Conservation (phyloP, 768 basidiomycete genomes). For the Termitomyces sp. region DNA sequence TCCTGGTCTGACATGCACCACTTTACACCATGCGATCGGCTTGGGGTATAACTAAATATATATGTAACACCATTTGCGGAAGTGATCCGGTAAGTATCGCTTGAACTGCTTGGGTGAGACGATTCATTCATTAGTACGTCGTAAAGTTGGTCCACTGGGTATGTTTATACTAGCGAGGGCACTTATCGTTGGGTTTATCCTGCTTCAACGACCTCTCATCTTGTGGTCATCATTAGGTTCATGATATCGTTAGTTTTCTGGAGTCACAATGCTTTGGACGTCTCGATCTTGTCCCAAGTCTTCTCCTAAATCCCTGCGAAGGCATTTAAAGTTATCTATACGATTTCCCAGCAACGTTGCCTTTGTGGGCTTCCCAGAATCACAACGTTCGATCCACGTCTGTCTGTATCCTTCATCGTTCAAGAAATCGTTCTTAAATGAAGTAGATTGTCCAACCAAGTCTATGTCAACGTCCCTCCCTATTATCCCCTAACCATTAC, state of each 20-base stretch:
- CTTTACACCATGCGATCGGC: background rate
- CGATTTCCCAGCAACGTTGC: background rate
- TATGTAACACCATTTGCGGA: conserved; percentile 4
- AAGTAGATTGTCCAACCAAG: background rate
- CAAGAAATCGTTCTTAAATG: background rate
- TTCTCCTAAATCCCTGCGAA: background rate
- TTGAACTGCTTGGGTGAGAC: background rate
- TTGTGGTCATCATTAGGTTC: background rate
- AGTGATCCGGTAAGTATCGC: background rate
- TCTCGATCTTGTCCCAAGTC: background rate
- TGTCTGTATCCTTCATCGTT: background rate
- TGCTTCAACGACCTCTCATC: background rate
- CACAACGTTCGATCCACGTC: too few relatives aligned
- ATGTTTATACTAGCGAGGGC: conserved; percentile 4
- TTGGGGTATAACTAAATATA: conserved; percentile 15
- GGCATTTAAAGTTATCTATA: background rate
- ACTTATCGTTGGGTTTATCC: conserved; percentile 1
- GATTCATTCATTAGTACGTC: too few relatives aligned
- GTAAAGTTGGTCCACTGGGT: background rate
- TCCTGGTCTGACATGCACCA: too few relatives aligned
- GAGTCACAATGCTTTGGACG: background rate
- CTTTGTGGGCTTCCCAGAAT: background rate
- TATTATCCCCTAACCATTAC: background rate
- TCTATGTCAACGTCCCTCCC: background rate
- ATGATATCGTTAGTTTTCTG: background rate